Base-by-base conservation (phyloP, 768 basidiomycete genomes). In the Mycena galopus region DNA sequence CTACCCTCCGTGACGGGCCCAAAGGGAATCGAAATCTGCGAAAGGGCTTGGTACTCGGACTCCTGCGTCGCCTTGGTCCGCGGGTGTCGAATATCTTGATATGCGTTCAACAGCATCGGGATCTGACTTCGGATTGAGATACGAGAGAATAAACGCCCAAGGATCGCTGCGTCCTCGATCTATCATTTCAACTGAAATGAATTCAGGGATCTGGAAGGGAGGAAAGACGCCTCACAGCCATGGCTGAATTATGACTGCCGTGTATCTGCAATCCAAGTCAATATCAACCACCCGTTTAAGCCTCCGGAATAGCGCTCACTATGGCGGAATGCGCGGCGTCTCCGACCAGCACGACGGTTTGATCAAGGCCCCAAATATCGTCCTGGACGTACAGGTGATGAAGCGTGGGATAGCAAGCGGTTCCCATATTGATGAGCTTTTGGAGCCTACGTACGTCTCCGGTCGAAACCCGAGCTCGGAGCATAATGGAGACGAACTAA, bases 131-230 rank as follows among this genome's bases (percentile, higher is more conserved):
- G 77, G 29, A 81, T 77, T 0, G 83, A 79, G 44, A 89, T 75
- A 29, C 79, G 84, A 0, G 89, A 86, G 73, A 90, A 85, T 16
- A 90, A 79, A 61, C 82, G 79, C 0, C 85, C 85, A 12, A 86
- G 79, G 14, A 80, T 82, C 17, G 77, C 79, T 1, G 82, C 79
- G 23, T 83, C 82, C 71, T 83, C 82, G 57, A 82, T 75, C 82
- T 83, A 61, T 35, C 16, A 27, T 30, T 35, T 60, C 35, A 12
- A 17, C 14, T n/a, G n/a, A n/a, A n/a, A n/a, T 61, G 8, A 60
- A 37, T 16, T 23, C 25, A 61, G 3, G 25, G 19, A 81, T 79
- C 72, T 81, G 64, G 78, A 33, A 21, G 3, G 14, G 29, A 33
- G 32, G 32, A 35, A 42, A 25, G 3, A 35, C 21, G 1, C 29